These are phyloP conservation scores for Pseudotsuga menziesii DNA, from an alignment of 75 land plant genomes.

Conservation along the genomic window DNA sequence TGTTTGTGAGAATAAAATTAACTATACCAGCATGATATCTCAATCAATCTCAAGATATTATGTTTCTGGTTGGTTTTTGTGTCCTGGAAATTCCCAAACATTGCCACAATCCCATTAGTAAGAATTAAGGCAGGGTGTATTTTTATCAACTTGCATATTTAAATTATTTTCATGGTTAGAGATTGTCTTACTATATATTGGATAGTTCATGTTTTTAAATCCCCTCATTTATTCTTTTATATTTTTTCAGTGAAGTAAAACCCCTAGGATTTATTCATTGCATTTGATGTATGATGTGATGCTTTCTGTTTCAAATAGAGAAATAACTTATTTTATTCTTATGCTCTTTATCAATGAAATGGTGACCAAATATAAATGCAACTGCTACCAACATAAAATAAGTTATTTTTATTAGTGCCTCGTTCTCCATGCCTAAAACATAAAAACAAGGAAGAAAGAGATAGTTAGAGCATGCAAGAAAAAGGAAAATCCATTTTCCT, in stretches of 20 bases:
- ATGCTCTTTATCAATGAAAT: not conserved
- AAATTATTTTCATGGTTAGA: not conserved
- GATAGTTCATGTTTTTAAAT: not conserved
- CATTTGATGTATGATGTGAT: not conserved
- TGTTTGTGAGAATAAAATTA: not conserved
- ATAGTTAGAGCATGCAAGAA: too few species aligned
- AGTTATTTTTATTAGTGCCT: not conserved
- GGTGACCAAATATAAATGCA: not conserved
- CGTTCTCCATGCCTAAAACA: too few species aligned
- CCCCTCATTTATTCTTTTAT: not conserved
- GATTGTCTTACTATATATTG: not conserved
- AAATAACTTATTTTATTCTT: not conserved
- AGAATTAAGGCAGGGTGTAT: not conserved
- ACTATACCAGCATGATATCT: slow-evolving; percentile 8
- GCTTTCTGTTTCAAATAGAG: not conserved
- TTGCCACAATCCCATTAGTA: not conserved
- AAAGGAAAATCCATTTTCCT: too few species aligned
- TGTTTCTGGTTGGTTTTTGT: slow-evolving; percentile 26
- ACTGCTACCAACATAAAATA: not conserved
- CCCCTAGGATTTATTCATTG: not conserved
- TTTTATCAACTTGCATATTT: not conserved
- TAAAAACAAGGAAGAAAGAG: too few species aligned
- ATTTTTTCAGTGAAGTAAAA: not conserved
- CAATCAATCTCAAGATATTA: slow-evolving; percentile 18
- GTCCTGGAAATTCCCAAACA: slow-evolving; percentile 14